A percentile compares a stretch with the other conserved stretches of the same genome.
phyloP scores from a whole-genome alignment of 2,329 filamentous ascomycete species.

The Pseudocercospora musae region DNA sequence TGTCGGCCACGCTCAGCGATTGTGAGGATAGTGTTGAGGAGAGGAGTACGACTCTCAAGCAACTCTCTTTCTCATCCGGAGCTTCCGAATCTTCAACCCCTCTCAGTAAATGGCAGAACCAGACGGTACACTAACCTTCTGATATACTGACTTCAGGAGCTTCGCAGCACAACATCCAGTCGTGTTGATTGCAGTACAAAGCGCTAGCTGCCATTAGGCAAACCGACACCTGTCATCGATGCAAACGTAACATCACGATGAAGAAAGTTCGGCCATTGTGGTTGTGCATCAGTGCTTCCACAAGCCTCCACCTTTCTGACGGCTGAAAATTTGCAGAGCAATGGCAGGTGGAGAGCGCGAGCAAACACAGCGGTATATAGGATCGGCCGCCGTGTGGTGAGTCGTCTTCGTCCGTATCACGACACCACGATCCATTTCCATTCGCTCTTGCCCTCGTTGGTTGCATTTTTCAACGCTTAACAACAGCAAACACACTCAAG shows the following conservation, averaged over 20 bases:
- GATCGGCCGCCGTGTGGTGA: not conserved
- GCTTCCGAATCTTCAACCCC: not conserved
- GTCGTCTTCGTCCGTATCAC: not conserved
- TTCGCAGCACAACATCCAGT: not conserved
- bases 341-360: not conserved
- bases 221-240: not conserved
- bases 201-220: not conserved
- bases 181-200: not conserved
- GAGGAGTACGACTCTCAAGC: not conserved
- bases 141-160: not conserved
- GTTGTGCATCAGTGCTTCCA: not conserved
- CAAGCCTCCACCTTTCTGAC: not conserved
- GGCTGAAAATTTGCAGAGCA: not conserved
- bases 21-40: not conserved
- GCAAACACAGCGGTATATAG: not conserved
- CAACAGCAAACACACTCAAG: not conserved
- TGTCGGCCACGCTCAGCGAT: not conserved
- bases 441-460: not conserved
- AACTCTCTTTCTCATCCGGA: not conserved
- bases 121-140: slow-evolving; percentile 1
- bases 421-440: not conserved
- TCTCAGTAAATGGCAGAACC: not conserved
- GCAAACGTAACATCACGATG: not conserved
- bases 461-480: not conserved
- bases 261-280: not conserved